Conservation (phyloP, 108 stramenopile genomes). For the Chaetoceros tenuissimus region DNA sequence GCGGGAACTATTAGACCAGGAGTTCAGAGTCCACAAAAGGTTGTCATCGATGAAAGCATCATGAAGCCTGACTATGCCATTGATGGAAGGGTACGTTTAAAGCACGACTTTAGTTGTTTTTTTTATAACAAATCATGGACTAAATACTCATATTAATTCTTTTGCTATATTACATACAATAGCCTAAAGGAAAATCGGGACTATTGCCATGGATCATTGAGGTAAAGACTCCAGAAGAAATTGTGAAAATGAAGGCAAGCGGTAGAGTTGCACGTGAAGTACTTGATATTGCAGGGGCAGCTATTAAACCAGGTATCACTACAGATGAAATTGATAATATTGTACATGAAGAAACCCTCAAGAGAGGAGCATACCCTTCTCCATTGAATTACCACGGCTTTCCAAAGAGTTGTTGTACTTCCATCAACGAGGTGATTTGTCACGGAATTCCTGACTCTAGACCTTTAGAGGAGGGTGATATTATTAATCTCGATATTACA, state of each 20-base stretch:
- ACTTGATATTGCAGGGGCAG: conserved; percentile 83
- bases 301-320: conserved; percentile 74
- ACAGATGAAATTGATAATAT: conserved; percentile 92
- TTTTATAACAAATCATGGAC: too few species aligned
- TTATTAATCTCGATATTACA: conserved; percentile 95
- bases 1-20: conserved; percentile 71
- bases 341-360: conserved; percentile 82
- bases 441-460: conserved; percentile 98
- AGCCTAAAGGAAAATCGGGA: conserved; percentile 37
- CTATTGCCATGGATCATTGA: conserved; percentile 81
- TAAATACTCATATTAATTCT: too few species aligned
- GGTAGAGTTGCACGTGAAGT: conserved; percentile 85
- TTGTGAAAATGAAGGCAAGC: conserved; percentile 85
- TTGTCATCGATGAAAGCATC: conserved; percentile 36
- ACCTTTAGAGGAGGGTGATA: conserved; percentile 80
- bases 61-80: conserved; percentile 69
- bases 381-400: conserved; percentile 97
- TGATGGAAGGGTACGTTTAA: conserved; percentile 36
- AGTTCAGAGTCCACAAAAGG: conserved; percentile 48
- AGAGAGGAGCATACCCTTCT: conserved; percentile 82
- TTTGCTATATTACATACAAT: too few species aligned
- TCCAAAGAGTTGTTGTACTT: conserved; percentile 96
- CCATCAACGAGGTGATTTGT: conserved; percentile 98
- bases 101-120: too few species aligned
- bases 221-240: conserved; percentile 80